Evolutionary conservation across 2,329 filamentous ascomycete species (phyloP), one percentile per base, ranked within the genome.

Genomic region (Teratosphaeriaceae sp.): DNA sequence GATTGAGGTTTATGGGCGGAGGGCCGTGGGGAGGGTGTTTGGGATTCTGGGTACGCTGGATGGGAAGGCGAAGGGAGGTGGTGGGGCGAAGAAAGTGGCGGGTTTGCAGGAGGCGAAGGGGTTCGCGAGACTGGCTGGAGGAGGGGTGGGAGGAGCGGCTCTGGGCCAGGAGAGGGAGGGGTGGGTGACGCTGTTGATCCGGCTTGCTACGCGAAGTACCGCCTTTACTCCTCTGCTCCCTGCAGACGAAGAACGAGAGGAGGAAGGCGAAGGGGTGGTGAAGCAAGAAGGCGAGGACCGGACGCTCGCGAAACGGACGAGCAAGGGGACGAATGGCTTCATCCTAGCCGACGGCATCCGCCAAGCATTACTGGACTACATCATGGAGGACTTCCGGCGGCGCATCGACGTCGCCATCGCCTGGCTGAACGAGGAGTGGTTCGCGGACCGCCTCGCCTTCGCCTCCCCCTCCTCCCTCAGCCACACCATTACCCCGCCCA

Each of bases 371-470:
- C 92, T 88, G 65, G 75, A 79, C 42, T 96, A 94, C 62, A 78
- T 97, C 37, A 78, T 97, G 49, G 88, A 94, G 50, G 90, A 97
- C 61, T 98, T 95, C 67, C 81, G 90, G 42, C 82, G 78, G 49
- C 82, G 92, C 33, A 89, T 97, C 49, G 89, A 94, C 53, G 78
- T 92, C 18, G 90, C 88, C 1, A 88, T 97, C 40, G 82, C 84
- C 6, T 98, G 92, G 92, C 74, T 98, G 13, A 94, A 84, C 55
- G 92, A 98, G 64, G 92, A 98, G 66, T 98, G 92, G 90, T 97
- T 95, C 65, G 94, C 89, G 56, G 90, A 97, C 62, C 80, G 73
- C 33, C 65, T 88, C 23, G 37, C 38, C 11, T 41, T n/a, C n/a
- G 18, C 40, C 16, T 12, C 5, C n/a, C 24, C 23, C 30, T 6